phyloP scores from a whole-genome alignment of 208 protist species.

The Leishmania turanica region DNA sequence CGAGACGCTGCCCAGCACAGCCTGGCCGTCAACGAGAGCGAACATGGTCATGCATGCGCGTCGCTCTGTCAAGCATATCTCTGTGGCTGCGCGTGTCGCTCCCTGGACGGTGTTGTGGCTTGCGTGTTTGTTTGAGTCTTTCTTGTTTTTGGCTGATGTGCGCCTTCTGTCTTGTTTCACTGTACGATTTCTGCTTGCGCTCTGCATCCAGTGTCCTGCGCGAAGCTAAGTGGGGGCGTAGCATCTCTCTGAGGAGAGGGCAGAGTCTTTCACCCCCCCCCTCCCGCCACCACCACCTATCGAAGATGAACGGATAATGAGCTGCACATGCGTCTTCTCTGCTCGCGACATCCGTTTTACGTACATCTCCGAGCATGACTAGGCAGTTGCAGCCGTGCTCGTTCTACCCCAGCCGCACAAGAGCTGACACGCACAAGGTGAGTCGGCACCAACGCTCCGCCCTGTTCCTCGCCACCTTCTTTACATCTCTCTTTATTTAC shows the following conservation, averaged over 20 bases:
- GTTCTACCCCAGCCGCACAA: background rate
- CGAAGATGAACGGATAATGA: background rate
- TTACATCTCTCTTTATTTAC: background rate
- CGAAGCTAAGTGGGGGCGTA: background rate
- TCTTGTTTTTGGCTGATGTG: background rate
- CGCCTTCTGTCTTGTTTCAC: background rate
- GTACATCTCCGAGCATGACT: background rate
- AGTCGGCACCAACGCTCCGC: too few relatives aligned
- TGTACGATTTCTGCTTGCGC: background rate
- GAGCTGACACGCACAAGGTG: background rate
- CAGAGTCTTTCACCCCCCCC: background rate
- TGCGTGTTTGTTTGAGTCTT: background rate
- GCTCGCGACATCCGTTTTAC: background rate
- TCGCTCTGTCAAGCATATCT: background rate
- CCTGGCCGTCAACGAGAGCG: background rate
- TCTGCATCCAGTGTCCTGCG: background rate
- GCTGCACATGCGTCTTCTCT: background rate
- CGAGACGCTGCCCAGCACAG: background rate
- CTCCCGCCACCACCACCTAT: background rate
- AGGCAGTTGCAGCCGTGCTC: background rate
- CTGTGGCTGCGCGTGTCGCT: background rate
- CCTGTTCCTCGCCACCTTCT: background rate
- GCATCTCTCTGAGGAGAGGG: background rate
- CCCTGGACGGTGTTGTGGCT: too few relatives aligned
- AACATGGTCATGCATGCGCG: background rate